These are phyloP conservation scores for Heliamphora pulchella DNA, from an alignment of 179 eudicot species.

Conservation along the genomic window DNA sequence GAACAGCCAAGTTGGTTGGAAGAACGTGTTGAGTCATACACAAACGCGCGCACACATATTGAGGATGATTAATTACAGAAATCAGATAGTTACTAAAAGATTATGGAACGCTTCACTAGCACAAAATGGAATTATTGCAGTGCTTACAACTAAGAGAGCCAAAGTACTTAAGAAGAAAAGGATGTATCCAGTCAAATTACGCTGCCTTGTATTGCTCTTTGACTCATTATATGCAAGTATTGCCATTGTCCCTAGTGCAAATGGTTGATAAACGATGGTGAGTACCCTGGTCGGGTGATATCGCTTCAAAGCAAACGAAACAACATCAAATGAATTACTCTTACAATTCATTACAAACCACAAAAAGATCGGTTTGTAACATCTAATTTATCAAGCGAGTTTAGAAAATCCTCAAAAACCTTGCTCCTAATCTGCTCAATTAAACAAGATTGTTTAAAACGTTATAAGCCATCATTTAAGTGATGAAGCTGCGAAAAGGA, in stretches of 20 bases:
- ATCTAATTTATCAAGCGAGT: neutral
- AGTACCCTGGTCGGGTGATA: slow-evolving; percentile 73
- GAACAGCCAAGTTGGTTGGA: too few relatives aligned
- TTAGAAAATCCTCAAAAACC: neutral
- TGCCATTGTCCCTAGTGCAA: slow-evolving; percentile 43
- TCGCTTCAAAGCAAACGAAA: slow-evolving; percentile 26
- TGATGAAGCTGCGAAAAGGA: neutral
- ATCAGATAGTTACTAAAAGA: too few relatives aligned
- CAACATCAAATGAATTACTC: neutral
- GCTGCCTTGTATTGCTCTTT: slow-evolving; percentile 48
- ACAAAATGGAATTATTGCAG: neutral
- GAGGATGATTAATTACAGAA: too few relatives aligned
- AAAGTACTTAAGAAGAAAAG: slow-evolving; percentile 45
- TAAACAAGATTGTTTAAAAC: too few relatives aligned
- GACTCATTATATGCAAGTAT: slow-evolving; percentile 50
- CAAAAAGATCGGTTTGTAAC: neutral
- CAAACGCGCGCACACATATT: too few relatives aligned
- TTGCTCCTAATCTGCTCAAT: neutral
- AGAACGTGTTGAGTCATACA: neutral
- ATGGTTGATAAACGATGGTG: slow-evolving; percentile 64
- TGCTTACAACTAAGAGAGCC: slow-evolving; percentile 50
- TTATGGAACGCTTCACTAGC: neutral
- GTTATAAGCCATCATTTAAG: neutral
- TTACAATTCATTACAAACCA: neutral
- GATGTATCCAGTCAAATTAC: slow-evolving; percentile 53